These are phyloP conservation scores for Ophidiomyces ophidiicola DNA, from an alignment of 2,329 filamentous ascomycete genomes.

Conservation along the genomic window DNA sequence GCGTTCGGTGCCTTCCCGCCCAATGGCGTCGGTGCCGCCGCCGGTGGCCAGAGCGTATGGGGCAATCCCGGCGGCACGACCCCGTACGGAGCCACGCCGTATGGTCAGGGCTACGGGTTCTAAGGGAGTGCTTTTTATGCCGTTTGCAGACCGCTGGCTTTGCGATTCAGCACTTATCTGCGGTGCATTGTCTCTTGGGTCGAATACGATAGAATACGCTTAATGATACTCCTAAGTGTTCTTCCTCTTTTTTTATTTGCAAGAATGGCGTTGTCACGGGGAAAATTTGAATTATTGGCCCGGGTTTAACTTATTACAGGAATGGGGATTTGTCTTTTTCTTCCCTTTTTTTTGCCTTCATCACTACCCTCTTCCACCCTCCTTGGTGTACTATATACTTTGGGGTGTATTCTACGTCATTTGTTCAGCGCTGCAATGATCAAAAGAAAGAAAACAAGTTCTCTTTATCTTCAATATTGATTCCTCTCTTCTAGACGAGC, in stretches of 20 bases:
- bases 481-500: too few relatives aligned
- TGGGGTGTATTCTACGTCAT: too few relatives aligned
- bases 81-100: constrained; percentile 50
- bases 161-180: background rate
- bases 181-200: background rate
- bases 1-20: constrained; percentile 30
- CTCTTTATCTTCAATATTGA: too few relatives aligned
- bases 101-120: constrained; percentile 38
- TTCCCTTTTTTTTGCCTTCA: too few relatives aligned
- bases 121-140: too few relatives aligned
- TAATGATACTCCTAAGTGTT: background rate
- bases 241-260: background rate
- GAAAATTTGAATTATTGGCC: background rate
- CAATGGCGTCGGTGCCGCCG: constrained; percentile 12
- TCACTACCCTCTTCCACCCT: too few relatives aligned
- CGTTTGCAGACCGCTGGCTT: too few relatives aligned
- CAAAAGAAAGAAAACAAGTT: too few relatives aligned
- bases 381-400: too few relatives aligned
- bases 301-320: constrained; percentile 5
- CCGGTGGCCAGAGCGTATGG: constrained; percentile 46
- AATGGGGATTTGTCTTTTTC: background rate
- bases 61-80: constrained; percentile 45
- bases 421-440: too few relatives aligned
- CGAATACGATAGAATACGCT: background rate
- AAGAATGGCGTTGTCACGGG: constrained; percentile 1